Evolutionary conservation across 768 basidiomycete species (phyloP), one percentile per base, ranked within the genome.

Genomic region (Termitomyces sp.): DNA sequence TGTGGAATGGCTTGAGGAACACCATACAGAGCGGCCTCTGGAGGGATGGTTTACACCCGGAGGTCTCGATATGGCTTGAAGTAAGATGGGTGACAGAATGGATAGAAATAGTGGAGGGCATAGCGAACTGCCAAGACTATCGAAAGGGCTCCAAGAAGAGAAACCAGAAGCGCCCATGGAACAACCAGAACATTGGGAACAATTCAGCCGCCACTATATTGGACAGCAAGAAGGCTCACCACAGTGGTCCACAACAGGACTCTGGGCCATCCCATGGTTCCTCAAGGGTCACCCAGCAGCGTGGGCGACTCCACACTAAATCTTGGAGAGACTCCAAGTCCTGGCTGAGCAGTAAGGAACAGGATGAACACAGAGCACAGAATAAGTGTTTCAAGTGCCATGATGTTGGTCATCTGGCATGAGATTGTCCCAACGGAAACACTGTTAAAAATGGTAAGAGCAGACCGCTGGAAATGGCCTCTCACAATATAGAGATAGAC

Each of bases 361-460:
- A 20, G 4, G 36, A 54, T 36, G 44, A 54, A n/a, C 53, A 47
- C 7, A 31, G 37, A 0, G 56, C n/a, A n/a, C n/a, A n/a, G n/a
- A n/a, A n/a, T n/a, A n/a, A n/a, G n/a, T n/a, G n/a, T n/a, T n/a
- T n/a, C 56, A 12, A 15, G 0, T 56, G 56, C 29, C 34, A 34
- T 9, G 56, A 44, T 5, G 26, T 36, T 10, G 56, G 49, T 1
- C 56, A 57, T n/a, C 1, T 57, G n/a, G 39, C 56, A 7, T 33
- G n/a, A 9, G 26, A 54, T 33, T 54, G 54, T 22, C 52, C 52
- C 8, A 18, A 47, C 1, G 46, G 46, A 9, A 47, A 29, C 16
- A 18, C 46, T 3, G 7, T 73, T 0, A 49, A 57, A 1, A 44
- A 64, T 69, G 46, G 68, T 64, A 1, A 22, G 54, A 1, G 65